These are phyloP conservation scores for Colletotrichum spaethianum DNA, from an alignment of 2,329 filamentous ascomycete genomes.

Conservation along the genomic window DNA sequence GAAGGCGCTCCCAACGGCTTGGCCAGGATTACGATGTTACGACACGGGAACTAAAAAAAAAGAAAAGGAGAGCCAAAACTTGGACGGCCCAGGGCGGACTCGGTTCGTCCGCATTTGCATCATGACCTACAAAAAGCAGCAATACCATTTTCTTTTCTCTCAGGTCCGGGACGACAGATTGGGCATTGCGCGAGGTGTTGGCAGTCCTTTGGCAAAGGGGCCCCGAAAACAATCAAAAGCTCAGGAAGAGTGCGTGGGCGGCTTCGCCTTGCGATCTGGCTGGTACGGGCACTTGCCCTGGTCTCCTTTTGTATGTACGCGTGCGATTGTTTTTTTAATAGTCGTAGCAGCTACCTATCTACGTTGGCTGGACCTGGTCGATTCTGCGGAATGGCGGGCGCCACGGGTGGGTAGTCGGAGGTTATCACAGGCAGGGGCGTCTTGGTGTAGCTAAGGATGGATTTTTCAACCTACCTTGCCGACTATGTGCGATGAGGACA, in stretches of 20 bases:
- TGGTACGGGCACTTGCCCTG: conserved; percentile 14
- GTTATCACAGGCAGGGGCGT: background rate
- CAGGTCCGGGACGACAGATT: conserved; percentile 22
- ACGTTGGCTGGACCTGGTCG: background rate
- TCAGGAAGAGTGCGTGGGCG: conserved; percentile 16
- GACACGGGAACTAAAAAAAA: conserved; percentile 36
- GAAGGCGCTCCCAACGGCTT: background rate
- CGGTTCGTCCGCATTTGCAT: conserved; percentile 35
- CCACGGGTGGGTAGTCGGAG: background rate
- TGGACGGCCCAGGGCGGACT: conserved; percentile 22
- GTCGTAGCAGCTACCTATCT: background rate
- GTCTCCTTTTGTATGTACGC: conserved; percentile 24
- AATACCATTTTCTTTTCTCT: conserved; percentile 20
- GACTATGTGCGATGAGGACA: conserved; percentile 1
- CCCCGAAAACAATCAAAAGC: conserved; percentile 12
- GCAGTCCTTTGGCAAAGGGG: conserved; percentile 15
- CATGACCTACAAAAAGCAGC: conserved; percentile 37
- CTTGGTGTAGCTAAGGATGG: background rate
- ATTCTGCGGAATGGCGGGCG: background rate
- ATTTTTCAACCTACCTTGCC: too few species aligned
- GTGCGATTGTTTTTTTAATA: conserved; percentile 3
- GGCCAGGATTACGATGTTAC: conserved; percentile 40
- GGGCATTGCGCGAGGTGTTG: conserved; percentile 37
- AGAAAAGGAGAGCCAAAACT: background rate
- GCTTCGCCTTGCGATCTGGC: conserved; percentile 1